These are phyloP conservation scores for Candida dubliniensis DNA, from an alignment of 1,139 yeast genomes.

Conservation along the genomic window DNA sequence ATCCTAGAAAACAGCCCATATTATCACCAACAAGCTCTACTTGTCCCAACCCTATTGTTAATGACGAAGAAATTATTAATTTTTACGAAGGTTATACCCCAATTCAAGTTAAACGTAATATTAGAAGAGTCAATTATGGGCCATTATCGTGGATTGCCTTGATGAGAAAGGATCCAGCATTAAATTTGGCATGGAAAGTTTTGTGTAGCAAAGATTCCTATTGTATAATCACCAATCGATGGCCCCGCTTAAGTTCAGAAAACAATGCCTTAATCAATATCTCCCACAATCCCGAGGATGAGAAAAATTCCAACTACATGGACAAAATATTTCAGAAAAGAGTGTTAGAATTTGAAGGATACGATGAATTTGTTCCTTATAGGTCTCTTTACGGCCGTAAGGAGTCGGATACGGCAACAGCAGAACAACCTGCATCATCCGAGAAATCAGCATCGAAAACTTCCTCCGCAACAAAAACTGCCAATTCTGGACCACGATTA, in stretches of 20 bases:
- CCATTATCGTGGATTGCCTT: constrained; percentile 42
- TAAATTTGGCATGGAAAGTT: constrained; percentile 29
- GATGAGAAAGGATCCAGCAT: constrained; percentile 31
- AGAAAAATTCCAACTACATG: constrained; percentile 3
- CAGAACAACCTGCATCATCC: background rate
- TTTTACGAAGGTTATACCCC: constrained; percentile 33
- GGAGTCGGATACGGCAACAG: background rate
- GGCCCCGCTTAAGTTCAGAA: constrained; percentile 17
- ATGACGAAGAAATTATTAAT: constrained; percentile 25
- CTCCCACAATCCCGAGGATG: background rate
- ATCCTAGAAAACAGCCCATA: background rate
- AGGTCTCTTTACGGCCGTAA: constrained; percentile 6
- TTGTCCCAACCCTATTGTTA: constrained; percentile 27
- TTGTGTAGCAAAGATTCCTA: constrained; percentile 7
- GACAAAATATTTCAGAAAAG: constrained; percentile 32
- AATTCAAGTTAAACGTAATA: constrained; percentile 23
- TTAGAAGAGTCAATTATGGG: constrained; percentile 33
- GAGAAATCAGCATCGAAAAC: too few species aligned
- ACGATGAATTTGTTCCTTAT: constrained; percentile 36
- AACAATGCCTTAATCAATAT: constrained; percentile 15
- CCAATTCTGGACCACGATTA: constrained; percentile 1
- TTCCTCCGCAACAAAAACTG: background rate
- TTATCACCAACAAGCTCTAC: constrained; percentile 12
- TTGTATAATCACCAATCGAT: constrained; percentile 8
- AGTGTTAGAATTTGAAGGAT: constrained; percentile 35